Evolutionary conservation across 805 yeast species (phyloP).

Genomic region (Brettanomyces nanus): DNA sequence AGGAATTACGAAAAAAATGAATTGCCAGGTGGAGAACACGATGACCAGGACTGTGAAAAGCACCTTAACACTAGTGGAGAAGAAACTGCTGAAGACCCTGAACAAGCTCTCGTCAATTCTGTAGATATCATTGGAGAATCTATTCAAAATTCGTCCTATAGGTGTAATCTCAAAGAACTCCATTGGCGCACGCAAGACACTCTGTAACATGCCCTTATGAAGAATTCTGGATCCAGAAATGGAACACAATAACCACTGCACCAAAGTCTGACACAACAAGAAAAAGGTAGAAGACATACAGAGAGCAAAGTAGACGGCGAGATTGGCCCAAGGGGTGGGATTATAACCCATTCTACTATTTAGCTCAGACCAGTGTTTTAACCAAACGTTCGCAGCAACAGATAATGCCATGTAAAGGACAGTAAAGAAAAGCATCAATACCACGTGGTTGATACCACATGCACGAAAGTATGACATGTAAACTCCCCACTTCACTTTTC

Average conservation of each 20-base stretch:
- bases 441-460: slow-evolving; percentile 64
- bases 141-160: slow-evolving; percentile 81
- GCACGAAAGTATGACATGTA: slow-evolving; percentile 81
- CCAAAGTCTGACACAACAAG: slow-evolving; percentile 55
- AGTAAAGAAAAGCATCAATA: slow-evolving; percentile 46
- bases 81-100: slow-evolving; percentile 63
- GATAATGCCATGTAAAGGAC: slow-evolving; percentile 51
- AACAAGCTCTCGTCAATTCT: slow-evolving; percentile 77
- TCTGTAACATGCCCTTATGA: slow-evolving; percentile 66
- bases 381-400: slow-evolving; percentile 79
- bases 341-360: slow-evolving; percentile 63
- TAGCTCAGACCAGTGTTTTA: slow-evolving; percentile 94
- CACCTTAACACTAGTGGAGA: slow-evolving; percentile 54
- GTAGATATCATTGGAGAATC: slow-evolving; percentile 87
- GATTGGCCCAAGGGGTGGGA: slow-evolving; percentile 62
- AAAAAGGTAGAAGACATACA: slow-evolving; percentile 63
- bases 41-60: slow-evolving; percentile 72
- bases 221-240: slow-evolving; percentile 71
- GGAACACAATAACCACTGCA: slow-evolving; percentile 74
- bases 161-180: slow-evolving; percentile 94
- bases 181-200: slow-evolving; percentile 87
- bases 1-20: slow-evolving; percentile 67
- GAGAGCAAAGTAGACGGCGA: slow-evolving; percentile 65
- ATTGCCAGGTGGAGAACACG: slow-evolving; percentile 81
- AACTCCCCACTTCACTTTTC: slow-evolving; percentile 84